phyloP scores from a whole-genome alignment of 1,284 basidiomycete species.

The Heliocybe sulcata region DNA sequence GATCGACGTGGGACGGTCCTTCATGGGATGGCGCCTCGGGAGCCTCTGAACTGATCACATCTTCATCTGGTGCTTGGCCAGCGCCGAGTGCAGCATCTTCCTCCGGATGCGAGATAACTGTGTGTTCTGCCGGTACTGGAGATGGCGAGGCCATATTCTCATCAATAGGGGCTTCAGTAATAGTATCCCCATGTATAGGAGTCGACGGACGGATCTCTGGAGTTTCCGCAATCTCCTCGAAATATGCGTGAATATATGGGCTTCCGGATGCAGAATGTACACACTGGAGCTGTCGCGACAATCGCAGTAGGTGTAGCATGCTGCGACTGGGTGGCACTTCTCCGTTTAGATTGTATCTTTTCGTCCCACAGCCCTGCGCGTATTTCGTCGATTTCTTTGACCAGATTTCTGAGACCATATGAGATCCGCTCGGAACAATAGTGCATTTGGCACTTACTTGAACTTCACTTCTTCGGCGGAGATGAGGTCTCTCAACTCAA shows the following conservation, averaged over 20 bases:
- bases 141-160: neutral
- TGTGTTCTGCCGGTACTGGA: neutral
- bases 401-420: conserved; percentile 33
- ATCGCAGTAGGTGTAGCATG: no score
- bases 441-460: conserved; percentile 47
- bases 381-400: conserved; percentile 70
- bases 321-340: no score
- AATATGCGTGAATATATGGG: neutral
- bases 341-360: conserved; percentile 23
- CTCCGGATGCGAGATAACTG: neutral
- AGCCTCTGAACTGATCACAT: no score
- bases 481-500: conserved; percentile 66
- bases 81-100: no score
- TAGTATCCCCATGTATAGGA: neutral
- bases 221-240: neutral
- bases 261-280: no score
- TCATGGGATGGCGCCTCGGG: no score
- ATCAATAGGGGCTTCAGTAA: neutral
- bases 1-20: no score
- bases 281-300: no score
- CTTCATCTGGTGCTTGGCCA: no score
- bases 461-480: conserved; percentile 68
- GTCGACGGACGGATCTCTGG: neutral
- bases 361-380: conserved; percentile 63
- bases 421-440: neutral